Percentiles rank a stretch among this genome's conserved stretches.
Evolutionary conservation across 345 rosid species (phyloP).

Genomic region (Brassica nigra): DNA sequence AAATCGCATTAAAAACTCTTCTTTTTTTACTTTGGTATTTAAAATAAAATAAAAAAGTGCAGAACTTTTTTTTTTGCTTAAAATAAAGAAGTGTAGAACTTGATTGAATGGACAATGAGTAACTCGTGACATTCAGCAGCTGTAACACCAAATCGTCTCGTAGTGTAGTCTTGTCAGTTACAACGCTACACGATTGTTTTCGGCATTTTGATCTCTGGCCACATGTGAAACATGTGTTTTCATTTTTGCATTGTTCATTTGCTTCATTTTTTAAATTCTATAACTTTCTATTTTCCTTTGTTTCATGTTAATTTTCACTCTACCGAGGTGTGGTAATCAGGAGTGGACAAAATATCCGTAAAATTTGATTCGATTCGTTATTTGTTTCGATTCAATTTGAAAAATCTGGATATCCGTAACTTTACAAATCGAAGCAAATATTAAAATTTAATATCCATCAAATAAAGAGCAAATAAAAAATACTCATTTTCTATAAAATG

Average conservation of each 20-base stretch:
- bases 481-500: too few species aligned
- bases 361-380: too few species aligned
- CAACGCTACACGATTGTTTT: background rate
- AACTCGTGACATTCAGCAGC: background rate
- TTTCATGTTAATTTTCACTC: background rate
- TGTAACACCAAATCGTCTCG: background rate
- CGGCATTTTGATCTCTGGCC: background rate
- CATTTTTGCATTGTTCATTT: background rate
- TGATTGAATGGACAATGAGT: background rate
- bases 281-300: background rate
- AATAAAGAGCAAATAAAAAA: too few species aligned
- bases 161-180: background rate
- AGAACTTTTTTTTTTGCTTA: too few species aligned
- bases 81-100: background rate
- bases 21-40: background rate
- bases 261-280: background rate
- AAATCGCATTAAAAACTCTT: background rate
- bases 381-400: too few species aligned
- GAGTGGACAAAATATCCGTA: too few species aligned
- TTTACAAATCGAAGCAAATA: too few species aligned
- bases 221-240: background rate
- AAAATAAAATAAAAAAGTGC: too few species aligned
- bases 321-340: background rate
- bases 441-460: too few species aligned
- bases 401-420: too few species aligned